phyloP scores from a whole-genome alignment of 2,329 filamentous ascomycete genomes.

The Akanthomyces muscarius region DNA sequence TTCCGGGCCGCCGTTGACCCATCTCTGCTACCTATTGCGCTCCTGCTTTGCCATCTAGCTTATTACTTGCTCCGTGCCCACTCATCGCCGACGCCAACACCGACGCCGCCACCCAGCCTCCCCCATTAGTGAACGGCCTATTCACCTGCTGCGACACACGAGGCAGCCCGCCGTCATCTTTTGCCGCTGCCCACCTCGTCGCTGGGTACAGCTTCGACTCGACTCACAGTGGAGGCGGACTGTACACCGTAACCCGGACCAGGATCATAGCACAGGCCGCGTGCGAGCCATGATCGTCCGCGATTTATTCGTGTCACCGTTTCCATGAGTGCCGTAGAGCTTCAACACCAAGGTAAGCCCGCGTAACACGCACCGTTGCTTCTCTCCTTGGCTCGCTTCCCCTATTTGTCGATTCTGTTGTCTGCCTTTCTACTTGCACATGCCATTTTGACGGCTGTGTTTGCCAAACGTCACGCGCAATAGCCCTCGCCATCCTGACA shows the following conservation, averaged over 20 bases:
- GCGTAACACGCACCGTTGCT: neutral
- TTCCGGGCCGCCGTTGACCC: neutral
- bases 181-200: neutral
- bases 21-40: neutral
- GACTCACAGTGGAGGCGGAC: neutral
- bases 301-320: slow-evolving; percentile 1
- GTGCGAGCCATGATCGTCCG: slow-evolving; percentile 12
- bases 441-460: neutral
- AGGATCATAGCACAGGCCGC: neutral
- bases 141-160: neutral
- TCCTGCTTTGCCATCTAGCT: neutral
- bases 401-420: neutral
- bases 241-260: neutral
- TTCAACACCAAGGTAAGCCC: slow-evolving; percentile 13
- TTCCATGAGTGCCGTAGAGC: slow-evolving; percentile 15
- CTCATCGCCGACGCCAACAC: neutral
- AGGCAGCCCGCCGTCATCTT: neutral
- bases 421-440: neutral
- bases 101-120: slow-evolving; percentile 6
- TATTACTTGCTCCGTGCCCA: neutral
- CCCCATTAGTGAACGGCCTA: neutral
- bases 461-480: neutral
- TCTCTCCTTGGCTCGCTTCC: neutral
- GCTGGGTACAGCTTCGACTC: neutral
- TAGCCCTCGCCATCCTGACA: neutral